phyloP scores from a whole-genome alignment of 257 asterid species.

The Solanum etuberosum region DNA sequence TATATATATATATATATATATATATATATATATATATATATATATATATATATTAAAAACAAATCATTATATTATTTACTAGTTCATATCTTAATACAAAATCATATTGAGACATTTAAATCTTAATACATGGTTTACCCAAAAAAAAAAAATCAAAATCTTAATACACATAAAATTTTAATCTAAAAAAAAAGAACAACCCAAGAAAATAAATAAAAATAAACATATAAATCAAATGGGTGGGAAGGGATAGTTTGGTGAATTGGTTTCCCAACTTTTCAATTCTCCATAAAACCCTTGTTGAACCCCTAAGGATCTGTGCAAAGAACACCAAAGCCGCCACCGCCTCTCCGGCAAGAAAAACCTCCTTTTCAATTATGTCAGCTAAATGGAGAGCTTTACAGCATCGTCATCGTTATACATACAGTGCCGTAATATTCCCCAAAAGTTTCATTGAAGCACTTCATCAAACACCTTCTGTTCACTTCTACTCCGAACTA shows the following conservation, averaged over 20 bases:
- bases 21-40: too few relatives aligned
- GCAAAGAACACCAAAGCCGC: neutral
- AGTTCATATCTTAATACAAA: too few relatives aligned
- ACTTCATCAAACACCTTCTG: constrained; percentile 42
- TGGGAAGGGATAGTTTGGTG: neutral
- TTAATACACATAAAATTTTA: too few relatives aligned
- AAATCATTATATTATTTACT: too few relatives aligned
- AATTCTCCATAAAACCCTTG: neutral
- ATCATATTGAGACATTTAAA: too few relatives aligned
- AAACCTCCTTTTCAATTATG: constrained; percentile 19
- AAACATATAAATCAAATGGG: too few relatives aligned
- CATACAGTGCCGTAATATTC: constrained; percentile 61
- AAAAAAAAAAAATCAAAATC: too few relatives aligned
- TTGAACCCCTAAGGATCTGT: neutral
- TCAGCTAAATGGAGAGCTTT: constrained; percentile 96
- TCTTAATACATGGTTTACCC: too few relatives aligned
- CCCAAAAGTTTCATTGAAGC: constrained; percentile 54
- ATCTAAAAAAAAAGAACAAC: too few relatives aligned
- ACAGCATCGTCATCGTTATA: constrained; percentile 93
- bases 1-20: too few relatives aligned
- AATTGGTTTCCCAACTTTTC: neutral
- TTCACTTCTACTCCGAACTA: constrained; percentile 41
- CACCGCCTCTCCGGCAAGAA: neutral
- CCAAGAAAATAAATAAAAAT: too few relatives aligned
- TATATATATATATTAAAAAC: too few relatives aligned